Conservation (phyloP, 768 basidiomycete genomes). For the Boletus sp. region DNA sequence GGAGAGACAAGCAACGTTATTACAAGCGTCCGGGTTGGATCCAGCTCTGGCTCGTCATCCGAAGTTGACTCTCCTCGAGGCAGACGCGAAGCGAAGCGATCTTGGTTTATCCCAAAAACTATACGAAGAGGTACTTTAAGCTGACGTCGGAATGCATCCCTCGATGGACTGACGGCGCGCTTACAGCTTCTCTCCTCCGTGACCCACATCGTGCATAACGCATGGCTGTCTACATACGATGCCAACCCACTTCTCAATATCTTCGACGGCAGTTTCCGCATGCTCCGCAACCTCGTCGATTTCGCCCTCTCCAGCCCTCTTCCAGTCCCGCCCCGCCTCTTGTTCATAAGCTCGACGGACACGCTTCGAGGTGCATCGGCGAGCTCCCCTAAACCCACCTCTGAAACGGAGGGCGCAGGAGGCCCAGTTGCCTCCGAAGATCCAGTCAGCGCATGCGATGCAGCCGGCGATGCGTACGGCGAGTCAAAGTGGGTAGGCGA, state of each 20-base stretch:
- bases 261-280: slow-evolving; percentile 8
- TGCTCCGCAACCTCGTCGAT: slow-evolving; percentile 35
- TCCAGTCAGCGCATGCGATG: slow-evolving; percentile 6
- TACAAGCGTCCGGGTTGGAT: slow-evolving; percentile 34
- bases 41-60: slow-evolving; percentile 22
- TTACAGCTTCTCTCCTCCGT: slow-evolving; percentile 22
- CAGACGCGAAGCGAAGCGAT: slow-evolving; percentile 16
- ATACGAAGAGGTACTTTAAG: slow-evolving; percentile 25
- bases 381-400: neutral
- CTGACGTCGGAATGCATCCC: neutral
- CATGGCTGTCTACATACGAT: slow-evolving; percentile 13
- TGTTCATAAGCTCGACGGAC: slow-evolving; percentile 34
- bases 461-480: slow-evolving; percentile 9
- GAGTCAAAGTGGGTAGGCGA: slow-evolving; percentile 26
- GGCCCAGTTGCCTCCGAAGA: neutral
- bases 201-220: slow-evolving; percentile 40
- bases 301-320: slow-evolving; percentile 35
- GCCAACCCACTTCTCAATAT: slow-evolving; percentile 2
- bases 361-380: neutral
- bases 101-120: slow-evolving; percentile 29
- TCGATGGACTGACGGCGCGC: neutral
- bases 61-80: slow-evolving; percentile 36
- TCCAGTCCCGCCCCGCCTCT: slow-evolving; percentile 26
- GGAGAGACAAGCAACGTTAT: slow-evolving; percentile 27
- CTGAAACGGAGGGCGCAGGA: neutral